These are phyloP conservation scores for Fraxinus sp. DNA, from an alignment of 305 asterid species.

Conservation along the genomic window DNA sequence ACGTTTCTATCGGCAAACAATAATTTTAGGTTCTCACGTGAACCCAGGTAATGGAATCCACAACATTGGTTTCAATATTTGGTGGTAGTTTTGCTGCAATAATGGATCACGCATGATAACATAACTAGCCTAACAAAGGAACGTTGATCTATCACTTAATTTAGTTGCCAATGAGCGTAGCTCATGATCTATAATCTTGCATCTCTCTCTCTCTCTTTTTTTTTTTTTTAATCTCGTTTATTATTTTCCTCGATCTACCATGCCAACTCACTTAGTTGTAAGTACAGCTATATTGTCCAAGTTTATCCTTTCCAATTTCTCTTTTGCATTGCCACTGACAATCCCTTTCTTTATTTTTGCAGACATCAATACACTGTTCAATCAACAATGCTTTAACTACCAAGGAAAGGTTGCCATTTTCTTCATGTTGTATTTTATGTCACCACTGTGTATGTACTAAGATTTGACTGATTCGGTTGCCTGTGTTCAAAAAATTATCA, in stretches of 20 bases:
- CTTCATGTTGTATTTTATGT: constrained; percentile 18
- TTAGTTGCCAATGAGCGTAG: not conserved
- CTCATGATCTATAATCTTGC: constrained; percentile 1
- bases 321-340: not conserved
- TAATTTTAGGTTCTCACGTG: constrained; percentile 74
- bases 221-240: not conserved
- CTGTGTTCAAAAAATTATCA: not conserved
- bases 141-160: not conserved
- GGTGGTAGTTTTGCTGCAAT: constrained; percentile 8
- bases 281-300: constrained; percentile 7
- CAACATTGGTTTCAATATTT: not conserved
- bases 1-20: constrained; percentile 78
- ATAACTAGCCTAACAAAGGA: not conserved
- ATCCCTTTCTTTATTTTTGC: constrained; percentile 33
- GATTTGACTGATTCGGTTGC: constrained; percentile 10
- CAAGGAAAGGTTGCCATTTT: constrained; percentile 74
- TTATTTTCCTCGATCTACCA: constrained; percentile 7
- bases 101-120: constrained; percentile 7
- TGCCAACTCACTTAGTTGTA: not conserved
- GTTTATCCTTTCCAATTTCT: not conserved
- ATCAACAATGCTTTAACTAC: constrained; percentile 76
- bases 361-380: constrained; percentile 78
- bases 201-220: not conserved
- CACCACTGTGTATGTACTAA: not conserved
- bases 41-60: constrained; percentile 64